Base-by-base conservation (phyloP, 306 rosid species). In the Acmispon strigosus region DNA sequence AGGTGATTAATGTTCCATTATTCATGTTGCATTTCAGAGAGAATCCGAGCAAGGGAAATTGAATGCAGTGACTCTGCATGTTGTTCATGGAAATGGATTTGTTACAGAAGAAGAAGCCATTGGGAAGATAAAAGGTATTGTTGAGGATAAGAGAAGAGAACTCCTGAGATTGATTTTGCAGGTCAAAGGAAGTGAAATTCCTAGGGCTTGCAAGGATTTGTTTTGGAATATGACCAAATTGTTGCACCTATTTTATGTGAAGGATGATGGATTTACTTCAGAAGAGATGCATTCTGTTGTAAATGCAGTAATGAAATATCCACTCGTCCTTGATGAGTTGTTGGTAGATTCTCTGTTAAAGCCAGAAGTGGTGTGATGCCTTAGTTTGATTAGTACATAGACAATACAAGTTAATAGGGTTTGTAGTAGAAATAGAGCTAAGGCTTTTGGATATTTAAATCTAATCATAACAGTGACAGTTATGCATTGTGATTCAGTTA, bases 161-260 rank as follows among this genome's bases (percentile, higher is more conserved):
- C 83, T 93, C 10, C 73, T 87, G 71, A 81, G 86, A 27, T 56
- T 88, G 43, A 86, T 90, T 84, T 72, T 93, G 85, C 76, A 57
- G 77, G 88, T 84, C 61, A 72, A 87, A 60, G 85, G 74, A 6
- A 83, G 88, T 61, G 4, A 58, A 32, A 70, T 93, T 62, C 94
- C 98, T 68, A 90, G 92, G 84, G 90, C 81, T 14, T 88, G 94
- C 90, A 93, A 86, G 84, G 88, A 88, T 57, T 69, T 90, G 79
- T 90, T 93, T 63, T 90, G 98, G 98, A 88, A 87, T 41, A 88
- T 86, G 97, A 54, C 58, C 48, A 83, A 80, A 72, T 84, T 84
- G 43, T 50, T 87, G 72, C 76, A 88, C 73, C 75, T 89, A 8
- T 86, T 94, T 75, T 90, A 94, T 74, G 78, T 83, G 37, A 87